Evolutionary conservation across 495 filamentous ascomycete species (phyloP), one percentile per base, ranked within the genome.

Genomic region (Trichoderma reesei): DNA sequence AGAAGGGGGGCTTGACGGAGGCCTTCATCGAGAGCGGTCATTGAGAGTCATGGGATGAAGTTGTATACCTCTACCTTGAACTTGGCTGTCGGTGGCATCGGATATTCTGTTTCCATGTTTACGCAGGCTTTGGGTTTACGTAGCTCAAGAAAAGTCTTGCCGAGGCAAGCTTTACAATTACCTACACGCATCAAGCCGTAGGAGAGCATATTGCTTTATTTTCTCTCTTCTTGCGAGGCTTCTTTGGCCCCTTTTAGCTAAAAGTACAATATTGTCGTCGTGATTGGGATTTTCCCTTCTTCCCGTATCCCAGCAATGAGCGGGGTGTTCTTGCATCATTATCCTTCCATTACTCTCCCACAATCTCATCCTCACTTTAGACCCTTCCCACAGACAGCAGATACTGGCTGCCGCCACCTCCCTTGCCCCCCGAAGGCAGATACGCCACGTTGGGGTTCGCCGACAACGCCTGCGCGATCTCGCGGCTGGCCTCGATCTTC

Each of bases 381-480:
- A 69, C 63, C 71, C 71, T 75, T 61, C 80, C 80, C 14, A 83
- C 75, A 16, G 73, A 80, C 65, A 85, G 75, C 70, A 85, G 72
- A 66, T 82, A 72, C 62, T 80, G 92, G 33, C 88, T 85, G 44
- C 75, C 72, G 66, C 82, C 41, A 81, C 67, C 81, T 80, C 81
- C 80, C 83, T 85, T 83, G 63, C 85, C 83, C 39, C 88, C 87
- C 65, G 90, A 86, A 0, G 94, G 94, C 61, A 99, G 74, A 76
- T 98, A 99, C 38, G 92, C 92, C 59, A 99, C 92, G 71, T 98
- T 98, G 41, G 95, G 93, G 76, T 99, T 99, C 46, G 74, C 76
- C 36, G 92, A 85, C 72, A 99, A 74, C 68, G 91, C 92, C 80
- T 90, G 84, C 34, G 94, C 94, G 76, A 99, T 96, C 76, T 98